Evolutionary conservation across 164 flowering plant genomes (phyloP), one percentile per base, ranked within the genome.

Genomic region (Chimonanthus salicifolius): DNA sequence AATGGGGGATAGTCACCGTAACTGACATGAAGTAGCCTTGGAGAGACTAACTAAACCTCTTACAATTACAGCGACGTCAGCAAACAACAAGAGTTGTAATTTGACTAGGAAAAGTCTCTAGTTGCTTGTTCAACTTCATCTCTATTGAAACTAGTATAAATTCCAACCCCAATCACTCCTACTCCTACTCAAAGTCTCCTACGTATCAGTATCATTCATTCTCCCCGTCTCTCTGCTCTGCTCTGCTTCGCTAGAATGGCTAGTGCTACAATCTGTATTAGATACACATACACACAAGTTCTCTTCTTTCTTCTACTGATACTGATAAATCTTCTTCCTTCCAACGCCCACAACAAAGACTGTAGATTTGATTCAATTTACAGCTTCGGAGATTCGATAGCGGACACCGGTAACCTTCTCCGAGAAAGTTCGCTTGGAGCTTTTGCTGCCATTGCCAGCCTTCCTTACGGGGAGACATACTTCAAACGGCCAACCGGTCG

Each of bases 381-480:
- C 47, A 71, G 63, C 65, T 71, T 71, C 16, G 73, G 73, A 45
- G 73, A 71, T 66, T 71, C 73, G 1, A 44, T 71, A 4, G 48
- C 73, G 3, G 73, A 71, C 16, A 71, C 73, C 15, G 73, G 73
- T 9, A 71, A 71, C 51, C 49, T 71, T 62, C 6, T 58, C 20
- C 49, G 16, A 5, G 64, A 58, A 44, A 62, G 62, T 20, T 11
- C 18, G 6, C 65, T 3, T 1, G 66, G 45, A 5, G 3, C 62
- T 20, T 71, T 71, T 6, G 16, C 50, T 1, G 50, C 49, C 11
- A 58, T 60, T 3, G 13, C 50, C 21, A 58, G 47, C 20, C 50
- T 71, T 20, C 73, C 73, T 4, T 71, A 71, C 46, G 73, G 73
- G 18, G 65, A 71, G 66, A 71, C 73, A 0, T 71, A 58, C 65